These are phyloP conservation scores for Macrolepiota dolichaula DNA, from an alignment of 768 basidiomycete species.

Conservation along the genomic window DNA sequence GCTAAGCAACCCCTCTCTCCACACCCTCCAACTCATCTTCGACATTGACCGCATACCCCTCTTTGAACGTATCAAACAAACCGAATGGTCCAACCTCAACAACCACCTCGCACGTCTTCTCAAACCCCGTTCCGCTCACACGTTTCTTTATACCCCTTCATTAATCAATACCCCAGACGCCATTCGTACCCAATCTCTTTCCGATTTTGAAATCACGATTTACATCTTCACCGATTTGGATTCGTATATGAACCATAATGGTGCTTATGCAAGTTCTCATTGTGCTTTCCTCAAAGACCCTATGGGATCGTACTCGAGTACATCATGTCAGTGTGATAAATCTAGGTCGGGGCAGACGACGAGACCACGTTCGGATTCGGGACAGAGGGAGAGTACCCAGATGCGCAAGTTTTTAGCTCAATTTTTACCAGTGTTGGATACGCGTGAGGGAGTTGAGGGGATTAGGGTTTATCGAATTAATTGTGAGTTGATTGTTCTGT, in stretches of 20 bases:
- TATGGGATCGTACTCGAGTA: neutral
- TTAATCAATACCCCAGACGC: neutral
- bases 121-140: neutral
- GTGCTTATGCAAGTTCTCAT: neutral
- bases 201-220: constrained; percentile 1
- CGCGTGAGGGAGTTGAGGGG: neutral
- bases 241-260: neutral
- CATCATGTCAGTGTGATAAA: neutral
- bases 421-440: neutral
- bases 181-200: neutral
- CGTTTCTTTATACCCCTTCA: neutral
- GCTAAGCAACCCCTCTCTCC: neutral
- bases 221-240: constrained; percentile 8
- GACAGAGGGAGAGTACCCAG: neutral
- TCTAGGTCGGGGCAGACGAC: neutral
- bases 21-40: constrained; percentile 7
- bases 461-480: constrained; percentile 1
- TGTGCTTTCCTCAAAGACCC: neutral
- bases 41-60: constrained; percentile 2
- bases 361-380: too few relatives aligned
- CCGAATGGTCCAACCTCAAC: constrained; percentile 8
- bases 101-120: constrained; percentile 5
- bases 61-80: neutral
- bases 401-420: neutral
- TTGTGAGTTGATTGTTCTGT: neutral